Percentiles rank a stretch among this genome's conserved stretches.
phyloP scores from a whole-genome alignment of 139 green algal species.

The Chlorella sp. region DNA sequence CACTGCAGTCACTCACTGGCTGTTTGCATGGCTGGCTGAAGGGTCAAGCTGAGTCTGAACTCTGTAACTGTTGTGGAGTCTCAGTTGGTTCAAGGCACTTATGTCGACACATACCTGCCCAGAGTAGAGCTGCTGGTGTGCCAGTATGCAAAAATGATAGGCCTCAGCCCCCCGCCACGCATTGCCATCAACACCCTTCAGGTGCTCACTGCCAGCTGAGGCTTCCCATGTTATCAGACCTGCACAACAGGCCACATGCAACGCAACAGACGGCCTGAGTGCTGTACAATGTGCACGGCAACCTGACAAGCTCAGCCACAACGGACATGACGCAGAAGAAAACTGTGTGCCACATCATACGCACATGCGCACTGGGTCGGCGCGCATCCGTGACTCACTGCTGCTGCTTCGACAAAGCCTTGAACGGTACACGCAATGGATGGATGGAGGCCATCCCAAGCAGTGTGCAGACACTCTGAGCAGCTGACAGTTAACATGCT shows the following conservation, averaged over 20 bases:
- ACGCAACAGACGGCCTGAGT: neutral
- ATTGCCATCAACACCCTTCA: constrained; percentile 34
- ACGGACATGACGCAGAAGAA: neutral
- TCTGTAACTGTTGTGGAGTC: too few relatives aligned
- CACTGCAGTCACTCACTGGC: too few relatives aligned
- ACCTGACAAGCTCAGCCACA: neutral
- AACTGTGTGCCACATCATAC: neutral
- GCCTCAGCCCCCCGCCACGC: constrained; percentile 71
- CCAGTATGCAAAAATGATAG: constrained; percentile 79
- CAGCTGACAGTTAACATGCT: too few relatives aligned
- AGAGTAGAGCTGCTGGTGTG: constrained; percentile 24
- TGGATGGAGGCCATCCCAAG: too few relatives aligned
- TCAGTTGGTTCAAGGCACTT: too few relatives aligned
- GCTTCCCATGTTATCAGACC: constrained; percentile 69
- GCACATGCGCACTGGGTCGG: neutral
- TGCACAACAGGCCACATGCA: neutral
- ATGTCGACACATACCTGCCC: too few relatives aligned
- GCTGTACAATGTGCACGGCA: neutral
- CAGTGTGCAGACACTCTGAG: too few relatives aligned
- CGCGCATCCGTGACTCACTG: neutral
- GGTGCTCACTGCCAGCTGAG: constrained; percentile 8
- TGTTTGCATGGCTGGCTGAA: too few relatives aligned
- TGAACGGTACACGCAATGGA: too few relatives aligned
- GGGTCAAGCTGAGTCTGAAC: too few relatives aligned
- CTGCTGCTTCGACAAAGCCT: too few relatives aligned